These are phyloP conservation scores for Aspergillus sp. DNA, from an alignment of 2,329 filamentous ascomycete species.

Conservation along the genomic window DNA sequence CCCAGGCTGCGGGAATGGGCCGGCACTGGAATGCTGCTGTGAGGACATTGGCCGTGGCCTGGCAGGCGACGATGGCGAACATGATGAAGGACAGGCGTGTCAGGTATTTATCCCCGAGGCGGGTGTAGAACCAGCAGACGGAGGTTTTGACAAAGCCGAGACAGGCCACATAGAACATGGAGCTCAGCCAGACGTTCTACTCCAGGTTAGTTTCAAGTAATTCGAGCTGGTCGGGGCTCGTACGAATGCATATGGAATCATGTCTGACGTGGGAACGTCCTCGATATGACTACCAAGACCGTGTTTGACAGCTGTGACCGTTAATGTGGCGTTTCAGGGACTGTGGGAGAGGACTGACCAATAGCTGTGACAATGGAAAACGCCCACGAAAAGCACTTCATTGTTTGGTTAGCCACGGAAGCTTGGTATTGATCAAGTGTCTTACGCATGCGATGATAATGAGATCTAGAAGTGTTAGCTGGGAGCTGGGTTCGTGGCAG, in stretches of 20 bases:
- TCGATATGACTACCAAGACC: constrained; percentile 19
- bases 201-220: not conserved
- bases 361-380: constrained; percentile 38
- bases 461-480: constrained; percentile 24
- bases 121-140: constrained; percentile 47
- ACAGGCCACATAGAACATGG: constrained; percentile 50
- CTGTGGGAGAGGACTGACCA: constrained; percentile 19
- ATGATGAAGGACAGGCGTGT: constrained; percentile 39
- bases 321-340: not conserved
- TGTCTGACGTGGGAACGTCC: constrained; percentile 8
- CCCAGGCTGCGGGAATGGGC: constrained; percentile 43
- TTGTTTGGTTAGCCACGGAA: not conserved
- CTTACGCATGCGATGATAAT: constrained; percentile 33
- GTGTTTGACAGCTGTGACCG: constrained; percentile 14
- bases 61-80: constrained; percentile 41
- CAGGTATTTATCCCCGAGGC: constrained; percentile 42
- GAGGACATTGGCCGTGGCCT: constrained; percentile 43
- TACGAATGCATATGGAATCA: constrained; percentile 14
- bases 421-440: not conserved
- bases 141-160: constrained; percentile 52
- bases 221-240: not conserved
- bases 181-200: constrained; percentile 48
- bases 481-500: not conserved
- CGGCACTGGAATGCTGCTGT: constrained; percentile 47
- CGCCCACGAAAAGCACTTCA: constrained; percentile 34